A percentile compares a stretch with the other conserved stretches of the same genome.
phyloP scores from a whole-genome alignment of 2,329 filamentous ascomycete species.

The Thelonectria discophora region DNA sequence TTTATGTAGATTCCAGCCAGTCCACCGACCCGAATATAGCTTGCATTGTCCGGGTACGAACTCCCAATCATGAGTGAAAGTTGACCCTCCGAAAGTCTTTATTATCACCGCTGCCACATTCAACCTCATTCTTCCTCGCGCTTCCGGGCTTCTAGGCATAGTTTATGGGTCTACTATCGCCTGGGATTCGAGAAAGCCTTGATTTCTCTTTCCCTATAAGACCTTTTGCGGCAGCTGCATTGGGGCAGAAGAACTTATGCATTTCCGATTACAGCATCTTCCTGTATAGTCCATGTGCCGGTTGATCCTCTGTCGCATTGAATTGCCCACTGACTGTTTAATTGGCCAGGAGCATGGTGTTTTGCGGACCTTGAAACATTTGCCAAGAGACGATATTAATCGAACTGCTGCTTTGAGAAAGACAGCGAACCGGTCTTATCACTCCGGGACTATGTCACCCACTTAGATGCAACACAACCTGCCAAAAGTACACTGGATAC shows the following conservation, averaged over 20 bases:
- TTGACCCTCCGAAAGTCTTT: no score
- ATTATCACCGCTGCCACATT: no score
- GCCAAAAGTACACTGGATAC: conserved; percentile 9
- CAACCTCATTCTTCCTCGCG: no score
- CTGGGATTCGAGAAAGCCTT: neutral
- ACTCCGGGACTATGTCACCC: conserved; percentile 1
- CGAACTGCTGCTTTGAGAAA: conserved; percentile 17
- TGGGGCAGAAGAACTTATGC: neutral
- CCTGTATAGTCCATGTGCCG: conserved; percentile 3
- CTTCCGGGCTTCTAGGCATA: neutral
- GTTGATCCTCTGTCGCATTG: neutral
- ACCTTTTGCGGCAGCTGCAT: neutral
- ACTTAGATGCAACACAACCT: conserved; percentile 19
- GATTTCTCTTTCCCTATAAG: neutral
- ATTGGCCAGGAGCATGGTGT: neutral
- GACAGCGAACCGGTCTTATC: conserved; percentile 9
- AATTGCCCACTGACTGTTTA: neutral
- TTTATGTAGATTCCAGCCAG: no score
- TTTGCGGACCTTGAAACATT: conserved; percentile 5
- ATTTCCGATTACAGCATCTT: neutral
- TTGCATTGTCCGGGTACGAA: no score
- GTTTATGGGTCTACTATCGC: neutral
- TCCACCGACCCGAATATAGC: no score
- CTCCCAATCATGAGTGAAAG: no score
- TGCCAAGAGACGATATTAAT: conserved; percentile 8